Conservation (phyloP, 805 yeast genomes). For the Saturnispora bothae region DNA sequence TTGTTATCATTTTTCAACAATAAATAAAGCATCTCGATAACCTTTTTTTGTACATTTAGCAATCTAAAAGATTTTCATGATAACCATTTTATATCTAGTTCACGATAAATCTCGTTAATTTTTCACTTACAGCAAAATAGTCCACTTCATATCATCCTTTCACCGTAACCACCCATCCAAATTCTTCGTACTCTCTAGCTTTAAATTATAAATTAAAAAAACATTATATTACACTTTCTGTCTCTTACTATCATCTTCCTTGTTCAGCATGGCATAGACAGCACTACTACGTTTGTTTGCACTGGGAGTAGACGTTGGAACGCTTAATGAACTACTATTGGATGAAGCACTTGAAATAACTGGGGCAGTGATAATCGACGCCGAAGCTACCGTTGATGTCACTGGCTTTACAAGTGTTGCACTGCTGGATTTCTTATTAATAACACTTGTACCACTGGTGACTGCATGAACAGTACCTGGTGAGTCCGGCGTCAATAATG, state of each 20-base stretch:
- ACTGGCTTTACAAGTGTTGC: neutral
- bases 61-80: too few relatives aligned
- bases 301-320: neutral
- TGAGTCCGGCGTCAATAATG: neutral
- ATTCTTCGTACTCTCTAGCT: too few relatives aligned
- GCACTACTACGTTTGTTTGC: constrained; percentile 3
- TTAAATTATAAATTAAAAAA: neutral
- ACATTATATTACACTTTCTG: neutral
- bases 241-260: neutral
- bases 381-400: neutral
- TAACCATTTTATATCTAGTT: too few relatives aligned
- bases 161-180: too few relatives aligned
- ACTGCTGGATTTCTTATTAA: neutral
- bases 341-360: neutral
- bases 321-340: neutral
- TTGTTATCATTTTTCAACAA: too few relatives aligned
- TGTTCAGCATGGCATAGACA: constrained; percentile 8
- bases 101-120: too few relatives aligned
- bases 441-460: neutral
- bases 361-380: neutral
- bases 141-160: too few relatives aligned
- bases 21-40: too few relatives aligned
- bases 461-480: neutral
- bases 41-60: too few relatives aligned
- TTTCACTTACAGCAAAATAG: too few relatives aligned